phyloP scores from a whole-genome alignment of 2,329 filamentous ascomycete genomes.

The Aureobasidium uvarum region DNA sequence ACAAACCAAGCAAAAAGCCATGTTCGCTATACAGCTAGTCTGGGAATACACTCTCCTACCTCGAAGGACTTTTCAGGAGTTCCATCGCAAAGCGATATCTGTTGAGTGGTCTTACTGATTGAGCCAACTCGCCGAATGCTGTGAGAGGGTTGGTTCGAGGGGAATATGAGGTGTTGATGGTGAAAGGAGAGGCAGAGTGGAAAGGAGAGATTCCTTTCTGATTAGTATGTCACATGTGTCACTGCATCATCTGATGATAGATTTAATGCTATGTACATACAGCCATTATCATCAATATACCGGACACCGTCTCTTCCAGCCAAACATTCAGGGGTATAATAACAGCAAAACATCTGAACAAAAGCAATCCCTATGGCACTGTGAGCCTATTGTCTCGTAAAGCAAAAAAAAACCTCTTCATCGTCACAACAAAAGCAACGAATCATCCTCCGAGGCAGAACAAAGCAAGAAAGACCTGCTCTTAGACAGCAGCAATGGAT shows the following conservation, averaged over 20 bases:
- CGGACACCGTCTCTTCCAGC: background rate
- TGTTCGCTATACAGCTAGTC: no score
- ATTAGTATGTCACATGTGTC: no score
- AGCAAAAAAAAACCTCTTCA: background rate
- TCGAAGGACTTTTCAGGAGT: no score
- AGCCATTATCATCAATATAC: background rate
- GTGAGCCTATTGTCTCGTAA: background rate
- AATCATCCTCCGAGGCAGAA: background rate
- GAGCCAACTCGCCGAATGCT: background rate
- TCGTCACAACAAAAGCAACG: background rate
- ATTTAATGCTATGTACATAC: background rate
- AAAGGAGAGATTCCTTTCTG: no score
- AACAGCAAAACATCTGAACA: background rate
- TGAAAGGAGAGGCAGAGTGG: background rate
- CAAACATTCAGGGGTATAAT: constrained; percentile 2
- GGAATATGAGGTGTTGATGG: background rate
- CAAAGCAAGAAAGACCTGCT: background rate
- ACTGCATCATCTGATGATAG: background rate
- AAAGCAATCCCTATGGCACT: background rate
- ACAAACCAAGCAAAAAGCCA: no score
- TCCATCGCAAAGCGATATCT: background rate
- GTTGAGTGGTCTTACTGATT: background rate
- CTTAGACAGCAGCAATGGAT: background rate
- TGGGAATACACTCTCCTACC: no score
- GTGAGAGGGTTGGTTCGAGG: no score